Conservation (phyloP, 2,329 filamentous ascomycete species). For the Trichoderma sp. region DNA sequence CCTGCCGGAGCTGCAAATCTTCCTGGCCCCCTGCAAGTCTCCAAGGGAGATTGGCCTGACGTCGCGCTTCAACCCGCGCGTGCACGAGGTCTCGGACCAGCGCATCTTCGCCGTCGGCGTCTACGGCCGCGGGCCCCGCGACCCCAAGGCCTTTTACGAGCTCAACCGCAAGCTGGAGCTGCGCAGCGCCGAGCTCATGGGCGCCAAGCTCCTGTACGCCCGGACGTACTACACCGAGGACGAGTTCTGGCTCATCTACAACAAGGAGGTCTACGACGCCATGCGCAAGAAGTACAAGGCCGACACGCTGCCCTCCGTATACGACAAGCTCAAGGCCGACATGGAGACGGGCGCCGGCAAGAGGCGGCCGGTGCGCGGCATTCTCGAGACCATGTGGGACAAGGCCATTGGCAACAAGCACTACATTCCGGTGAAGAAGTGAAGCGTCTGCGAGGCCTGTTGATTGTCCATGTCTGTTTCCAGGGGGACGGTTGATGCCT, state of each 20-base stretch:
- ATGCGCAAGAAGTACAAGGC: slow-evolving; percentile 54
- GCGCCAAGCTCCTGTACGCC: slow-evolving; percentile 60
- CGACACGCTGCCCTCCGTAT: slow-evolving; percentile 51
- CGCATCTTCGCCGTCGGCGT: slow-evolving; percentile 51
- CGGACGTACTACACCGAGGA: slow-evolving; percentile 56
- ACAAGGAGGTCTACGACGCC: slow-evolving; percentile 51
- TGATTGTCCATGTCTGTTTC: neutral
- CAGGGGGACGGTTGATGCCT: neutral
- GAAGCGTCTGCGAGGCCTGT: neutral
- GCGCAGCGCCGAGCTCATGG: slow-evolving; percentile 51
- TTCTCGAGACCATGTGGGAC: slow-evolving; percentile 39
- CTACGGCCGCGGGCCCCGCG: slow-evolving; percentile 46
- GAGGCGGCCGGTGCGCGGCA: slow-evolving; percentile 35
- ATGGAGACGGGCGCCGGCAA: slow-evolving; percentile 35
- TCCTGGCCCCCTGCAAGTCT: slow-evolving; percentile 37
- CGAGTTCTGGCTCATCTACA: slow-evolving; percentile 58
- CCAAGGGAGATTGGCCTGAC: slow-evolving; percentile 38
- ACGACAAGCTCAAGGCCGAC: slow-evolving; percentile 54
- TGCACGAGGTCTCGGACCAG: slow-evolving; percentile 37
- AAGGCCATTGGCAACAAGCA: slow-evolving; percentile 38
- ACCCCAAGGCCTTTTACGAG: slow-evolving; percentile 45
- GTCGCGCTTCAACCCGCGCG: slow-evolving; percentile 41
- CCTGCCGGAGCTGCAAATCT: slow-evolving; percentile 38
- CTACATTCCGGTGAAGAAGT: slow-evolving; percentile 36
- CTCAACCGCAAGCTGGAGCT: slow-evolving; percentile 54